phyloP scores from a whole-genome alignment of 208 protist species.

The Leishmania tarentolae region DNA sequence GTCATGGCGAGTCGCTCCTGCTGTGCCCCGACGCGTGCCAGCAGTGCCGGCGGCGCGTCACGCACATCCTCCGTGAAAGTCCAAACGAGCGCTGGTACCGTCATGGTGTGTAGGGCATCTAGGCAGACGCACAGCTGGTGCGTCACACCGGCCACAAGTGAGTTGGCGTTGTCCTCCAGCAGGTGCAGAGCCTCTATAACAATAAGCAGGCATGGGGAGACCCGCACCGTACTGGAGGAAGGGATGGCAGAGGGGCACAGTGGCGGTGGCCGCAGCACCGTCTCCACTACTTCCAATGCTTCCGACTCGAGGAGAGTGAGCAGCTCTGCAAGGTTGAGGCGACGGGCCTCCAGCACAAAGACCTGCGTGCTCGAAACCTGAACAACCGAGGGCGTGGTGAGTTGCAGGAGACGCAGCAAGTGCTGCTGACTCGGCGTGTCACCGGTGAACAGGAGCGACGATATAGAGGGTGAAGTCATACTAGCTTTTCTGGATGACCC shows the following conservation, averaged over 20 bases:
- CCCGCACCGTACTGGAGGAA: background rate
- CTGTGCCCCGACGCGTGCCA: constrained; percentile 18
- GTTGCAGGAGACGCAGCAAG: constrained; percentile 14
- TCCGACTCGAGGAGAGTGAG: constrained; percentile 54
- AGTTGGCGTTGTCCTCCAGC: constrained; percentile 36
- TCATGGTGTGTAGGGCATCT: constrained; percentile 34
- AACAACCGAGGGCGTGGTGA: constrained; percentile 13
- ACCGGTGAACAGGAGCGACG: constrained; percentile 21
- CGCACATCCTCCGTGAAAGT: constrained; percentile 24
- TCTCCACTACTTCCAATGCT: constrained; percentile 41
- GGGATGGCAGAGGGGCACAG: background rate
- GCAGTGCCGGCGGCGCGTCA: constrained; percentile 9
- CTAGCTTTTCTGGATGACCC: background rate
- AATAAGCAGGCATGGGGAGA: constrained; percentile 37
- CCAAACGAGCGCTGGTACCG: constrained; percentile 20
- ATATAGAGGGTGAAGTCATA: background rate
- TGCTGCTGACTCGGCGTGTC: constrained; percentile 24
- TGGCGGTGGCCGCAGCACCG: constrained; percentile 32
- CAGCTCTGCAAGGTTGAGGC: constrained; percentile 43
- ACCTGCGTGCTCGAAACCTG: constrained; percentile 6
- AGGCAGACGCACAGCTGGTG: constrained; percentile 53
- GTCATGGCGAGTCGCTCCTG: constrained; percentile 36
- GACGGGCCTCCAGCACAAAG: constrained; percentile 42
- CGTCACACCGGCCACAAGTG: constrained; percentile 36
- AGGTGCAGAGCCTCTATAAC: constrained; percentile 52